phyloP scores from a whole-genome alignment of 768 basidiomycete genomes.

The Pleurotus cornucopiae region DNA sequence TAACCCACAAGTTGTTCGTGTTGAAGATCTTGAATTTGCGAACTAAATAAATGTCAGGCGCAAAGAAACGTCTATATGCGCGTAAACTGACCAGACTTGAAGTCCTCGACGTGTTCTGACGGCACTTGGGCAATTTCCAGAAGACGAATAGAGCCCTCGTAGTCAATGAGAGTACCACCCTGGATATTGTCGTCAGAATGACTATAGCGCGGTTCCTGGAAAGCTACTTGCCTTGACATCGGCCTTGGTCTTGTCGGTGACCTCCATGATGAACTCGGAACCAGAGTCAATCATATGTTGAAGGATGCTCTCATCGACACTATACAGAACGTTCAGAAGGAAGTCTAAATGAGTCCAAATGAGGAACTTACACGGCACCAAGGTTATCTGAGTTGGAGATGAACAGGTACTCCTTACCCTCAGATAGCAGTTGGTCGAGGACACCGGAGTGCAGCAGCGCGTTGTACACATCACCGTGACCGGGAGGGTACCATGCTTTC shows the following conservation, averaged over 20 bases:
- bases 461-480: conserved; percentile 96
- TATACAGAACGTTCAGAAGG: conserved; percentile 18
- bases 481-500: conserved; percentile 93
- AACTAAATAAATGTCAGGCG: conserved; percentile 19
- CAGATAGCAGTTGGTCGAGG: conserved; percentile 81
- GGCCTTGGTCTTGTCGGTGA: conserved; percentile 96
- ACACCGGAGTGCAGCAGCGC: conserved; percentile 88
- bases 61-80: background rate
- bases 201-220: background rate
- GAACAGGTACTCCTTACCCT: conserved; percentile 96
- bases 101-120: conserved; percentile 89
- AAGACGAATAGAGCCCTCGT: conserved; percentile 82
- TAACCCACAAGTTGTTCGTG: conserved; percentile 73
- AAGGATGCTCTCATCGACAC: conserved; percentile 80
- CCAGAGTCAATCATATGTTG: conserved; percentile 80
- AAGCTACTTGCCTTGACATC: conserved; percentile 44
- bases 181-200: conserved; percentile 16
- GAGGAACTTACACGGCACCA: conserved; percentile 70
- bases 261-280: conserved; percentile 91
- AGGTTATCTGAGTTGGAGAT: conserved; percentile 97
- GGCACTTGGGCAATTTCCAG: conserved; percentile 96
- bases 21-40: conserved; percentile 83
- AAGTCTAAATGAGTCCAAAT: conserved; percentile 16
- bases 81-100: conserved; percentile 62
- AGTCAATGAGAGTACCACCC: conserved; percentile 89